A percentile compares a stretch with the other conserved stretches of the same genome.
These are phyloP conservation scores for Aurifilum marmelostoma DNA, from an alignment of 2,329 filamentous ascomycete species.

Conservation along the genomic window DNA sequence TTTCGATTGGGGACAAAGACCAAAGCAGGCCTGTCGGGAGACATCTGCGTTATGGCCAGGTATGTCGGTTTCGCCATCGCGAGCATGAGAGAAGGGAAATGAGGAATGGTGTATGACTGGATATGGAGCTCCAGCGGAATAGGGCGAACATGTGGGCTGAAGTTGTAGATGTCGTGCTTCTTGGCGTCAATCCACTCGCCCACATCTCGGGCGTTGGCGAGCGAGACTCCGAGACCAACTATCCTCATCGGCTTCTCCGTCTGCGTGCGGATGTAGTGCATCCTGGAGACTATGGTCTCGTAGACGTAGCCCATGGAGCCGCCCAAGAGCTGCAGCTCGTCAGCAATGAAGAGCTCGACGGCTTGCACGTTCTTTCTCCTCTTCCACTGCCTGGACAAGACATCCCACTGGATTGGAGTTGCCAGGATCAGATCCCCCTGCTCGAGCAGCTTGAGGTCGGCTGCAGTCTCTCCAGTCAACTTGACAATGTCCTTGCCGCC, in stretches of 20 bases:
- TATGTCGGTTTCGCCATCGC: constrained; percentile 97
- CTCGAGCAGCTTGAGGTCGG: constrained; percentile 86
- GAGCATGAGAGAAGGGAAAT: constrained; percentile 97
- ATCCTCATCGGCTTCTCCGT: constrained; percentile 85
- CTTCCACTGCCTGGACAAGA: constrained; percentile 94
- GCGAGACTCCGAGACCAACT: constrained; percentile 84
- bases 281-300: constrained; percentile 94
- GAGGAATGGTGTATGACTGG: constrained; percentile 92
- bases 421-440: constrained; percentile 87
- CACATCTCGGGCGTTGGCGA: constrained; percentile 90
- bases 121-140: constrained; percentile 92
- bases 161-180: constrained; percentile 99
- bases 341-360: constrained; percentile 88
- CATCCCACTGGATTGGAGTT: constrained; percentile 94
- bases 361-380: constrained; percentile 92
- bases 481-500: constrained; percentile 92
- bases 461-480: constrained; percentile 88
- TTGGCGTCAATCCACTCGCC: constrained; percentile 98
- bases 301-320: constrained; percentile 87
- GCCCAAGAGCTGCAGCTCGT: constrained; percentile 92
- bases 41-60: constrained; percentile 83
- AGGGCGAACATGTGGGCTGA: constrained; percentile 87
- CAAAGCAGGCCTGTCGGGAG: constrained; percentile 84
- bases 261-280: constrained; percentile 93
- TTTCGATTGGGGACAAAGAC: constrained; percentile 93